Base-by-base conservation (phyloP, 495 filamentous ascomycete genomes). In the Aspergillus kassunensis region DNA sequence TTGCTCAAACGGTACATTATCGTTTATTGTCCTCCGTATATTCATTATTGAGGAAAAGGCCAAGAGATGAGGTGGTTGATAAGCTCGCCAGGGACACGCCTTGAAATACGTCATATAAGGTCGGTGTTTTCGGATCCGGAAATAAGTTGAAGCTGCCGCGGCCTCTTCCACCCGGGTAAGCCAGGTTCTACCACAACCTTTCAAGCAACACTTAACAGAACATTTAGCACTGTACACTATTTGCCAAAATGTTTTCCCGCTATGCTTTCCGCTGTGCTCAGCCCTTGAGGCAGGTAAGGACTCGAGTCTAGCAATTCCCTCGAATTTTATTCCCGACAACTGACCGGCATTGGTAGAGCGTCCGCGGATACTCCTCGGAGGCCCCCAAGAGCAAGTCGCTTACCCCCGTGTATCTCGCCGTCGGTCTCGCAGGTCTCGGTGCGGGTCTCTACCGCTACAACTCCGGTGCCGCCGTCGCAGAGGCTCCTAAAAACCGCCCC, bases 291-390 rank as follows among this genome's bases (percentile, higher is more conserved):
- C 73, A 75, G 70, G 77, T 78, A 60, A 49, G 34, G 18, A 8
- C 13, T 40, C 12, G 13, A 42, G 41, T 27, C n/a, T n/a, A 23
- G n/a, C 21, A 21, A 8, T 8, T 34, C 23, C 4, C 30, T 33
- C 31, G 23, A 15, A 24, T 42, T 43, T 30, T 37, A 30, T 13
- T 7, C 16, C 33, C 33, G 44, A 35, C 31, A 29, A 30, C 49
- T 55, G 27, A 57, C 11, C 21, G 20, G 21, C 43, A 30, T 12
- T 19, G n/a, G 9, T 52, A 80, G 77, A 66, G 66, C 61, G 65
- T 77, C 65, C 77, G 77, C 65, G 71, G 70, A 57, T 80, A 80
- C 68, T 78, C 77, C 40, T 57, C 72, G 23, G 72, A 76, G 51
- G 70, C 70, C 19, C 59, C 72, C 55, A 66, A 71, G 52, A 58